Conservation (phyloP, 1,139 yeast species). For the Eremothecium sinecaudum region DNA sequence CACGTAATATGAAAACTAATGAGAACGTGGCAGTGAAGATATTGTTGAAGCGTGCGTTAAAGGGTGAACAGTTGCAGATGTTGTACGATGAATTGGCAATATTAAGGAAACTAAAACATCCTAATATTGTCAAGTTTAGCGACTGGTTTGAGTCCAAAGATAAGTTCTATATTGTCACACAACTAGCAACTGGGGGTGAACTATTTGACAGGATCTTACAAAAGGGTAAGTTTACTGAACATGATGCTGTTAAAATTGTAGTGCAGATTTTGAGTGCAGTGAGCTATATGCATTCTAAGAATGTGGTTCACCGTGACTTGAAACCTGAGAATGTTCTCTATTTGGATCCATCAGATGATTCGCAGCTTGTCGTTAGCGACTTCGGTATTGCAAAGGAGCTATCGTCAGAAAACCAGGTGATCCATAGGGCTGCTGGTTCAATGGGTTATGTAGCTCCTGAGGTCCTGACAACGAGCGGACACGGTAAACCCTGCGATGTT, state of each 20-base stretch:
- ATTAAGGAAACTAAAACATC: slow-evolving; percentile 57
- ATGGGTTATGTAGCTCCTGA: slow-evolving; percentile 95
- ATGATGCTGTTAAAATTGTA: slow-evolving; percentile 66
- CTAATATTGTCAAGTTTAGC: slow-evolving; percentile 70
- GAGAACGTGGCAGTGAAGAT: slow-evolving; percentile 84
- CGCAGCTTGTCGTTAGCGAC: slow-evolving; percentile 76
- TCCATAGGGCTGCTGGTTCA: slow-evolving; percentile 77
- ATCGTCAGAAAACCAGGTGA: slow-evolving; percentile 46
- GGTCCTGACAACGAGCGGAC: slow-evolving; percentile 65
- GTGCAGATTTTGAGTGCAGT: slow-evolving; percentile 67
- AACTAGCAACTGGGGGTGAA: slow-evolving; percentile 85
- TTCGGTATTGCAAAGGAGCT: slow-evolving; percentile 84
- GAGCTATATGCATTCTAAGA: slow-evolving; percentile 56
- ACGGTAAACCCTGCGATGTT: slow-evolving; percentile 85
- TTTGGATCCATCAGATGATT: slow-evolving; percentile 36
- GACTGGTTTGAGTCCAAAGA: slow-evolving; percentile 87
- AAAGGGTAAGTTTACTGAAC: slow-evolving; percentile 73
- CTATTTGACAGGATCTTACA: slow-evolving; percentile 73
- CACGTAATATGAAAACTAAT: slow-evolving; percentile 46
- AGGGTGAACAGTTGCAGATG: slow-evolving; percentile 57
- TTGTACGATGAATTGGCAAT: slow-evolving; percentile 68
- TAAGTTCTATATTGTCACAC: slow-evolving; percentile 64
- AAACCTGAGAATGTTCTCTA: slow-evolving; percentile 85
- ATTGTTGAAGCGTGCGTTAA: slow-evolving; percentile 68
- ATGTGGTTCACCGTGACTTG: slow-evolving; percentile 83